These are phyloP conservation scores for Apiospora koreana DNA, from an alignment of 2,329 filamentous ascomycete species.

Conservation along the genomic window DNA sequence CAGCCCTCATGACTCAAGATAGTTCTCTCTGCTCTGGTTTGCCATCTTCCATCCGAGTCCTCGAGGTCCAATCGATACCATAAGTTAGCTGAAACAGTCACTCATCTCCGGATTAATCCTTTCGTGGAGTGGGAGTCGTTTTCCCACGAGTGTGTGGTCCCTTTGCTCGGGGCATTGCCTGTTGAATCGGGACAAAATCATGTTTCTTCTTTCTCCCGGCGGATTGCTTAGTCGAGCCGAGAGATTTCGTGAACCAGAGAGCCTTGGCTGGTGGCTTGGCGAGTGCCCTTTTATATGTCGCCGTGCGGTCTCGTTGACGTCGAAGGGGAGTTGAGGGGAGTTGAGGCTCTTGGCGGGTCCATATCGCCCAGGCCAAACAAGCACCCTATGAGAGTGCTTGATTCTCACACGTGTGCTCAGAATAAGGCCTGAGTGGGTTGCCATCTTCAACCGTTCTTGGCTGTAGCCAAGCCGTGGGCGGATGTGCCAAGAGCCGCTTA, in stretches of 20 bases:
- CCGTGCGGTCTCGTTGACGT: background rate
- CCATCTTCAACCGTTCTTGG: background rate
- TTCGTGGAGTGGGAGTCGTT: background rate
- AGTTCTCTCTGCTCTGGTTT: background rate
- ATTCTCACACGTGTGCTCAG: slow-evolving; percentile 1
- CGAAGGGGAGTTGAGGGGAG: background rate
- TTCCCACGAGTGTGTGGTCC: background rate
- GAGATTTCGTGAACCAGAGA: background rate
- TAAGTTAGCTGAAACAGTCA: background rate
- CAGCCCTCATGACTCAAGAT: background rate
- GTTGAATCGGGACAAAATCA: background rate
- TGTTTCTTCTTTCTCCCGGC: background rate
- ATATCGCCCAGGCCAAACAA: background rate
- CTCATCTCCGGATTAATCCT: background rate
- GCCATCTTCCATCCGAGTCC: background rate
- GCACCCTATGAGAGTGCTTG: slow-evolving; percentile 9
- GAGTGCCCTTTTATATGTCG: background rate
- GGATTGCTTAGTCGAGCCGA: background rate
- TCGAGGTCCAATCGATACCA: background rate
- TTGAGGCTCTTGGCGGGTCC: slow-evolving; percentile 9
- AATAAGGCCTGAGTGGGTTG: background rate
- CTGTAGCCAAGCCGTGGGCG: background rate
- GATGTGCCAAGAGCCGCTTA: background rate
- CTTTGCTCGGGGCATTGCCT: background rate
- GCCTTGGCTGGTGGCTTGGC: slow-evolving; percentile 8